Evolutionary conservation across 306 rosid genomes (phyloP).

Genomic region (Sindora glabra): DNA sequence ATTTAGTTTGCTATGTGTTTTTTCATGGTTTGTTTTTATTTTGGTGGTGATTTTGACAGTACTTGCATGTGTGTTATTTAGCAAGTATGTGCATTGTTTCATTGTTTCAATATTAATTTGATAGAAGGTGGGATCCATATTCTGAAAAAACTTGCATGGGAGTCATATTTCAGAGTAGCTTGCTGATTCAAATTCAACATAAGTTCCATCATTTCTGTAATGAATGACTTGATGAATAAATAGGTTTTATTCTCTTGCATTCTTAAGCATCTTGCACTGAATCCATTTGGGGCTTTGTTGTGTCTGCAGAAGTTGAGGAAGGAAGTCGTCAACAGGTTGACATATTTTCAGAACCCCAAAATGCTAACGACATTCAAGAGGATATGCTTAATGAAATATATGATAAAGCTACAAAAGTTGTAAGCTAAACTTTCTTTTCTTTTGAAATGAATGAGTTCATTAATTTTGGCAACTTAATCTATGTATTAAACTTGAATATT

Average conservation of each 20-base stretch:
- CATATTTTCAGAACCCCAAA: conserved; percentile 33
- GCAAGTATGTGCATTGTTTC: neutral
- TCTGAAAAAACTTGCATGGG: neutral
- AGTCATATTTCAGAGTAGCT: neutral
- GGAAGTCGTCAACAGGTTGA: conserved; percentile 27
- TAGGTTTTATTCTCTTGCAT: neutral
- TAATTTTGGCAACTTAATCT: neutral
- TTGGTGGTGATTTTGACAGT: neutral
- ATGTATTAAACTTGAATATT: neutral
- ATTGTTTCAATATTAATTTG: conserved; percentile 7
- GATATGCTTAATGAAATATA: conserved; percentile 49
- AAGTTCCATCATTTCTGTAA: neutral
- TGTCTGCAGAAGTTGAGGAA: conserved; percentile 40
- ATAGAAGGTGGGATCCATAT: neutral
- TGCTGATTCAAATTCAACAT: neutral
- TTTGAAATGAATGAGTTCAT: conserved; percentile 1
- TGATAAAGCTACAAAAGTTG: conserved; percentile 50
- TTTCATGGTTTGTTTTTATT: too few species aligned
- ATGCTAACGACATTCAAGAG: conserved; percentile 42
- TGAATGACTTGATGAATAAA: neutral
- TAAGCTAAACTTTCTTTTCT: conserved; percentile 37
- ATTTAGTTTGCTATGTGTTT: too few species aligned
- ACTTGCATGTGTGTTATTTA: neutral
- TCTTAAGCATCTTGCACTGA: neutral
- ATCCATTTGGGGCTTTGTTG: neutral